A percentile compares a stretch with the other conserved stretches of the same genome.
Evolutionary conservation across 2,329 filamentous ascomycete genomes (phyloP).

Genomic region (Claviceps pusilla): DNA sequence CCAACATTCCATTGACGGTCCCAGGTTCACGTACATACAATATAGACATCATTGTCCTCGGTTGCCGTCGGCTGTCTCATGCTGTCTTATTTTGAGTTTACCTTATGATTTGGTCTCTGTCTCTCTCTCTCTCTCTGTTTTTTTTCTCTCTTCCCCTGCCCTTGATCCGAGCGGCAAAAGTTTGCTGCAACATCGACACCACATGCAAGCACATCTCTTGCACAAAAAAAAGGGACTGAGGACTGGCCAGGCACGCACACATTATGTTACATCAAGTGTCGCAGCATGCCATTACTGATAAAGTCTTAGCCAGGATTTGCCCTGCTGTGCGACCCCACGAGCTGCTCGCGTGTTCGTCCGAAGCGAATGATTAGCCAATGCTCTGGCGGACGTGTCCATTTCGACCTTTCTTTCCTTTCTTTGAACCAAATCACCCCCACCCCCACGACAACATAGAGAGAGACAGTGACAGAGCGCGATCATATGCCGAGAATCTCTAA

Average conservation of each 20-base stretch:
- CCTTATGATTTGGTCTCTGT: too few species aligned
- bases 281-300: neutral
- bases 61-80: neutral
- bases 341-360: neutral
- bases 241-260: neutral
- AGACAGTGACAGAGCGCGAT: too few species aligned
- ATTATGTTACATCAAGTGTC: neutral
- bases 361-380: neutral
- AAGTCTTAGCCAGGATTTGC: neutral
- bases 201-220: neutral
- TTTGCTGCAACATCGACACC: neutral
- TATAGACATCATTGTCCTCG: neutral
- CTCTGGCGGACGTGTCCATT: neutral
- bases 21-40: too few species aligned
- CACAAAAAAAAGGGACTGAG: neutral
- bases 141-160: too few species aligned
- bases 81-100: too few species aligned
- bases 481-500: too few species aligned
- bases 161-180: neutral
- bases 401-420: neutral
- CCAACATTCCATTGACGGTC: neutral
- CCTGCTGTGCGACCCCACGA: neutral
- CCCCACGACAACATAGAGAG: too few species aligned
- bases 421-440: too few species aligned
- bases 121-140: too few species aligned